phyloP scores from a whole-genome alignment of 1,284 basidiomycete genomes.

The Ganoderma sinense region DNA sequence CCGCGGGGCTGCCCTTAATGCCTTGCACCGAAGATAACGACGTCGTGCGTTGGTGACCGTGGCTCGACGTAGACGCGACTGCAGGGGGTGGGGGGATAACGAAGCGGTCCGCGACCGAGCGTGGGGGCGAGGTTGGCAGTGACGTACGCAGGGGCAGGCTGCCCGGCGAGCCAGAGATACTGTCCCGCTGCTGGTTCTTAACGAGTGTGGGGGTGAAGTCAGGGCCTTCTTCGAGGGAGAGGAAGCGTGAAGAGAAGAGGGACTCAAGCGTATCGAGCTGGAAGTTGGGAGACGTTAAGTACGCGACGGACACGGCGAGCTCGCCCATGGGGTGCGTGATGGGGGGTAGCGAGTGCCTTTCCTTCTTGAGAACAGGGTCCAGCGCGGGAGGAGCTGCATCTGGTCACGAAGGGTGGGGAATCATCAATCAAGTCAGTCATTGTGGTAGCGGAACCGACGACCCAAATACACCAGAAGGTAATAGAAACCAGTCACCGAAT shows the following conservation, averaged over 20 bases:
- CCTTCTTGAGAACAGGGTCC: conserved; percentile 52
- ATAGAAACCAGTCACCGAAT: conserved; percentile 3
- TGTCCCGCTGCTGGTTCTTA: conserved; percentile 61
- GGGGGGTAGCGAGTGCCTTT: conserved; percentile 63
- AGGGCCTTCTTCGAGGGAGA: conserved; percentile 64
- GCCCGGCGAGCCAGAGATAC: conserved; percentile 52
- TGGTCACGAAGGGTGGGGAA: conserved; percentile 23
- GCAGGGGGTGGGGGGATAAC: conserved; percentile 57
- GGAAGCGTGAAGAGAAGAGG: conserved; percentile 73
- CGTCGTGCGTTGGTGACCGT: conserved; percentile 40
- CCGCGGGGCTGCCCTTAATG: conserved; percentile 40
- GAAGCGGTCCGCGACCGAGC: conserved; percentile 62
- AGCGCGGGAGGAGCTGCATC: conserved; percentile 51
- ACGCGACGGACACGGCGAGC: conserved; percentile 65
- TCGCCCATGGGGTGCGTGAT: conserved; percentile 74
- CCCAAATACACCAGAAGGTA: conserved; percentile 17
- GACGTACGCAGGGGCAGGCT: conserved; percentile 52
- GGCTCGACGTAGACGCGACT: background rate
- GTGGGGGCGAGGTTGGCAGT: conserved; percentile 51
- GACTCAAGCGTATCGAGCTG: conserved; percentile 78
- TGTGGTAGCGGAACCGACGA: conserved; percentile 30
- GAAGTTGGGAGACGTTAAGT: conserved; percentile 72
- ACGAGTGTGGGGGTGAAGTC: conserved; percentile 70
- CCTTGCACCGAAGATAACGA: conserved; percentile 40
- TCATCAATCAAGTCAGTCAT: conserved; percentile 19